Base-by-base conservation (phyloP, 768 basidiomycete species). In the Panellus pusillus region DNA sequence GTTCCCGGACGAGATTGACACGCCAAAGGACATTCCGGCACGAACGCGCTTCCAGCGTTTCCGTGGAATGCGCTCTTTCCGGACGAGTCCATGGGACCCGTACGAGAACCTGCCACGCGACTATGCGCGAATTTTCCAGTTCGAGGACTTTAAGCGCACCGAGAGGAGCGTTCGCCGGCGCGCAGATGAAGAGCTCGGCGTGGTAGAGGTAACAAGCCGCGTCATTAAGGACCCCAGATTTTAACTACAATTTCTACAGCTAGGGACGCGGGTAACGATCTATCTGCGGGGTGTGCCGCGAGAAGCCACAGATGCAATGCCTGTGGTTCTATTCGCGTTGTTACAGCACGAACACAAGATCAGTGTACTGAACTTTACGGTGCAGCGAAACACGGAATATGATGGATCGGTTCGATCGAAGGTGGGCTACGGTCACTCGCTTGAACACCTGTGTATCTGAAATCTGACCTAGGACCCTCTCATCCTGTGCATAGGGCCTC, bases 1-100 rank as follows among this genome's bases (percentile, higher is more conserved):
- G n/a, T 99, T 98, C 72, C 96, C 96, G 0, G 96, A 99, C 65
- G 96, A 99, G 68, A 79, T 96, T 11, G 95, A 98, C 63, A 98
- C 97, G 0, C 96, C 96, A 0, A 83, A 84, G 59, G 89, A 98
- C 52, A 73, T 86, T 9, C 72, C 90, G 2, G 95, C 95, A 3
- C 76, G 81, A 15, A 79, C 79, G 9, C 83, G 97, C 11, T 98
- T 98, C 73, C 91, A 93, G 63, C 82, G 95, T 44, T 99, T 86
- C 68, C 85, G 96, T 53, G 96, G 96, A 8, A 69, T 99, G 72
- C 84, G 85, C 43, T 93, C 91, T 13, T 91, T 99, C 79, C 77
- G 96, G 35, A 98, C 96, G 6, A 94, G 91, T 66, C 92, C 91
- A 35, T 99, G 96, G 97, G 97, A 98, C 68, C 87, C 96, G 8